A percentile compares a stretch with the other conserved stretches of the same genome.
Conservation (phyloP, 495 filamentous ascomycete species). For the Lophiostoma macrostomum region DNA sequence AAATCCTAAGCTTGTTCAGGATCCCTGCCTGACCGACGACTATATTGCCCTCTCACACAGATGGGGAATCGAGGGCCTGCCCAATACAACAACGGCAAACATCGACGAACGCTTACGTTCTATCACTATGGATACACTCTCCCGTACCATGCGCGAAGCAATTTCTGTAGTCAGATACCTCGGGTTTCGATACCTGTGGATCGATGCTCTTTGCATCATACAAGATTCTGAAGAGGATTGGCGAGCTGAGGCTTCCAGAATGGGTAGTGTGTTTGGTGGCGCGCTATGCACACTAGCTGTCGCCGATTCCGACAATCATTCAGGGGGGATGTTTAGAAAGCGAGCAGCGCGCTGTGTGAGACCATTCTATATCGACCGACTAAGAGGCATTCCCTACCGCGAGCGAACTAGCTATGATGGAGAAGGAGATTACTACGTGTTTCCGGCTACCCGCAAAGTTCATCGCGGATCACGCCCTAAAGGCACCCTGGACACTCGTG, state of each 20-base stretch:
- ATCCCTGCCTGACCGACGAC: background rate
- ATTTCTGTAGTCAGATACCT: background rate
- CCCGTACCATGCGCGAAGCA: background rate
- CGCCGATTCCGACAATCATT: background rate
- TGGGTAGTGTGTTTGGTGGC: background rate
- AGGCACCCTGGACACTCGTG: background rate
- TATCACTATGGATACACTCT: background rate
- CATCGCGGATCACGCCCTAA: background rate
- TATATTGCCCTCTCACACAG: conserved; percentile 4
- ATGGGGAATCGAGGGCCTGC: background rate
- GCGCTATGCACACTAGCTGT: background rate
- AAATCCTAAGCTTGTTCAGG: background rate
- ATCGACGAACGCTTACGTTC: background rate
- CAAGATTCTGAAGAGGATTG: conserved; percentile 6
- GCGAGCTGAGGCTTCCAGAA: background rate
- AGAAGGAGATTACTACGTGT: background rate
- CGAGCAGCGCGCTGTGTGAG: background rate
- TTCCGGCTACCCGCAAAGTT: background rate
- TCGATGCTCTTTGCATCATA: conserved; percentile 5
- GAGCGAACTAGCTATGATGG: background rate
- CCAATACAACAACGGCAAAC: background rate
- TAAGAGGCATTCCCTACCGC: background rate
- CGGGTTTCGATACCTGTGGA: conserved; percentile 2
- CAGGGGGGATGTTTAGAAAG: background rate
- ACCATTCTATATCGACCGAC: background rate